These are phyloP conservation scores for Citrus medica DNA, from an alignment of 345 rosid genomes.

Conservation along the genomic window DNA sequence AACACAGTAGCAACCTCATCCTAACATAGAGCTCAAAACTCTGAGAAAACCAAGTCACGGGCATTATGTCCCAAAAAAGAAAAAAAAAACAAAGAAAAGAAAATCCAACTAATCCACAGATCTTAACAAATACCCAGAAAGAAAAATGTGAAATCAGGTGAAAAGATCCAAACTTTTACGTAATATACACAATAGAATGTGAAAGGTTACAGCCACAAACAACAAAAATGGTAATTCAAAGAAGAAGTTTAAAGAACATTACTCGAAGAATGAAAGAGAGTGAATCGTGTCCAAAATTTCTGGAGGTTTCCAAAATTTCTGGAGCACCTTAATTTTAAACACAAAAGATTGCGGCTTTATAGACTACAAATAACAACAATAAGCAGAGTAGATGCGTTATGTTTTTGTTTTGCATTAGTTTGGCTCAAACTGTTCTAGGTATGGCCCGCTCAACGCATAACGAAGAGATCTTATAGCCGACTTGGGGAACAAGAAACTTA, in stretches of 20 bases:
- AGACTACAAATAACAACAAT: not conserved
- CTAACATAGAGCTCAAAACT: not conserved
- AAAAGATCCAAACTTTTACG: not conserved
- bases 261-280: conserved; percentile 6
- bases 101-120: not conserved
- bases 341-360: not conserved
- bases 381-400: not conserved
- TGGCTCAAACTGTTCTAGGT: not conserved
- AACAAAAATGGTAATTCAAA: not conserved
- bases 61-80: not conserved
- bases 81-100: not conserved
- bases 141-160: not conserved
- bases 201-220: not conserved
- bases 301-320: conserved; percentile 24
- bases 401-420: not conserved
- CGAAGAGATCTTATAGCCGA: not conserved
- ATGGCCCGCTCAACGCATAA: not conserved
- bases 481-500: not conserved
- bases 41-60: not conserved
- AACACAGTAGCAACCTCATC: not conserved
- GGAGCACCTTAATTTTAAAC: conserved; percentile 12
- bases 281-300: conserved; percentile 11
- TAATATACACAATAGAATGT: not conserved
- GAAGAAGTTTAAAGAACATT: conserved; percentile 9
- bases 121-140: not conserved